Conservation (phyloP, 192 early-diverging fungal species). For the Entophlyctis helioformis region DNA sequence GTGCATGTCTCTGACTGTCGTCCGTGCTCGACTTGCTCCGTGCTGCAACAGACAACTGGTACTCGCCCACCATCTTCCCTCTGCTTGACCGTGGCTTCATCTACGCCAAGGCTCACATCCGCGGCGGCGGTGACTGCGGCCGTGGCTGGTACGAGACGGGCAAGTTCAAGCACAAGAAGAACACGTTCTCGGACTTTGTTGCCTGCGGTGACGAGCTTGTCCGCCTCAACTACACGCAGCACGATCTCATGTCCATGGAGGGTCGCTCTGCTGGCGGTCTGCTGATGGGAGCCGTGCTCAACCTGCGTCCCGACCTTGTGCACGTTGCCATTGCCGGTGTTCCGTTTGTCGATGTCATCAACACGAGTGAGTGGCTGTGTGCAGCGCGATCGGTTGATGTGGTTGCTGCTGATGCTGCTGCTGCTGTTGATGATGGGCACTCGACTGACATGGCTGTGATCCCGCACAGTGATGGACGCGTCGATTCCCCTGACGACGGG, state of each 20-base stretch:
- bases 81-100: slow-evolving; percentile 32
- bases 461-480: slow-evolving; percentile 21
- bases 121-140: slow-evolving; percentile 28
- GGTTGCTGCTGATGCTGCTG: no score
- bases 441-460: no score
- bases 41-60: no score
- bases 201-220: slow-evolving; percentile 25
- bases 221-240: slow-evolving; percentile 13
- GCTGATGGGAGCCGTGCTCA: slow-evolving; percentile 31
- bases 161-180: slow-evolving; percentile 36
- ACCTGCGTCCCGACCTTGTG: slow-evolving; percentile 24
- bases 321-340: slow-evolving; percentile 27
- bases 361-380: slow-evolving; percentile 7
- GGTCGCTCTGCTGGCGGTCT: slow-evolving; percentile 33
- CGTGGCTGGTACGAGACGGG: slow-evolving; percentile 32
- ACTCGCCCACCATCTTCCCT: slow-evolving; percentile 9
- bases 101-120: slow-evolving; percentile 23
- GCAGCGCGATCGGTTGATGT: no score
- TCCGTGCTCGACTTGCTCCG: no score
- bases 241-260: slow-evolving; percentile 26
- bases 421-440: no score
- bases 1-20: no score
- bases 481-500: slow-evolving; percentile 29
- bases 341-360: slow-evolving; percentile 41
- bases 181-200: slow-evolving; percentile 39